Conservation (phyloP, 1,284 basidiomycete genomes). For the Moesziomyces globuligerus region DNA sequence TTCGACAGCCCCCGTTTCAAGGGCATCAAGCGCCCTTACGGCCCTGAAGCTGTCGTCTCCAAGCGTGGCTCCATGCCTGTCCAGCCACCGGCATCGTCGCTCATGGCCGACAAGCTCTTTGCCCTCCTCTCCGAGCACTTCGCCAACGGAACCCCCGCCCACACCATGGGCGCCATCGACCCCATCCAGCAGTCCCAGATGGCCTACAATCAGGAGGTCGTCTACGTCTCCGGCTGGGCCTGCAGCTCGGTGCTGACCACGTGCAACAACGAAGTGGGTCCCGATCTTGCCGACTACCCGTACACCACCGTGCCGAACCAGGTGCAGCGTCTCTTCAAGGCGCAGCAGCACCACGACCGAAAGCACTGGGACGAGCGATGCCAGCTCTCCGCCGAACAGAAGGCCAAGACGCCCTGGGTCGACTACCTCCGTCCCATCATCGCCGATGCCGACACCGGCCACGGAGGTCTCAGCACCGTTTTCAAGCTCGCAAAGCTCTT, state of each 20-base stretch:
- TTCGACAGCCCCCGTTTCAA: constrained; percentile 80
- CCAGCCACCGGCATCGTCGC: constrained; percentile 76
- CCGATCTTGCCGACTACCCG: constrained; percentile 93
- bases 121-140: constrained; percentile 75
- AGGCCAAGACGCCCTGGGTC: constrained; percentile 63
- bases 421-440: constrained; percentile 67
- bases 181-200: constrained; percentile 96
- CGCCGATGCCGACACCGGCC: constrained; percentile 66
- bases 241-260: constrained; percentile 77
- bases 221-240: constrained; percentile 98
- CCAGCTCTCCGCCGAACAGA: constrained; percentile 54
- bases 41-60: constrained; percentile 79
- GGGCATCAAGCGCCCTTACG: constrained; percentile 80
- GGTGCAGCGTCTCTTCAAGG: constrained; percentile 67
- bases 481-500: constrained; percentile 67
- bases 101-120: constrained; percentile 85
- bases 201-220: constrained; percentile 91
- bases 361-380: constrained; percentile 66
- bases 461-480: constrained; percentile 65
- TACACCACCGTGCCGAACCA: constrained; percentile 90
- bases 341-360: constrained; percentile 66
- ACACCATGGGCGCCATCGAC: constrained; percentile 72
- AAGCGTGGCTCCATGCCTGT: constrained; percentile 89
- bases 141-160: constrained; percentile 70
- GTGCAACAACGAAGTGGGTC: constrained; percentile 93